phyloP scores from a whole-genome alignment of 805 yeast genomes.

The Spathaspora girioi region DNA sequence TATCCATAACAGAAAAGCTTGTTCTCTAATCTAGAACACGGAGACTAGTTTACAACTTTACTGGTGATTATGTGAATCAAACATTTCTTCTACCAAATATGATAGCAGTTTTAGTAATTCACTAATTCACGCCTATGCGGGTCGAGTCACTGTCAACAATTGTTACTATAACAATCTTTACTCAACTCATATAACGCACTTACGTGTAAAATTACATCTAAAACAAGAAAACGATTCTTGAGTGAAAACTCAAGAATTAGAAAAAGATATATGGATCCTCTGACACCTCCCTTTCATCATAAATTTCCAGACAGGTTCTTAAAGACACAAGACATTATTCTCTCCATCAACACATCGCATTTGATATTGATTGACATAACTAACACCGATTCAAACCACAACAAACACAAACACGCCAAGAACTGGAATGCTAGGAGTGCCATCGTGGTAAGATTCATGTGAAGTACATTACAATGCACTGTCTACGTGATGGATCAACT shows the following conservation, averaged over 20 bases:
- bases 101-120: no score
- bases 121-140: no score
- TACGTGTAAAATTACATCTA: no score
- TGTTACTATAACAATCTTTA: no score
- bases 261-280: constrained; percentile 36
- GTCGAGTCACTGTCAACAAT: no score
- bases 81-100: no score
- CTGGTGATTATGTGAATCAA: no score
- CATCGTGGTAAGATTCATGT: constrained; percentile 11
- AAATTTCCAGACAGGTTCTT: constrained; percentile 49
- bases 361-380: constrained; percentile 7
- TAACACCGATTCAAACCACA: neutral
- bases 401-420: constrained; percentile 17
- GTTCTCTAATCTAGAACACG: no score
- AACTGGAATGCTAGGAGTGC: constrained; percentile 20
- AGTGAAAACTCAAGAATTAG: neutral
- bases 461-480: constrained; percentile 44
- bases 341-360: constrained; percentile 49
- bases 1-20: no score
- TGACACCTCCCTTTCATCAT: constrained; percentile 52
- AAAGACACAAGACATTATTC: constrained; percentile 33
- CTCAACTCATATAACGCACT: no score
- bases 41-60: no score
- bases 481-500: constrained; percentile 65
- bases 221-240: no score